A percentile compares a stretch with the other conserved stretches of the same genome.
Conservation (phyloP, 2,329 filamentous ascomycete genomes). For the Torrubiella hemipterigena region DNA sequence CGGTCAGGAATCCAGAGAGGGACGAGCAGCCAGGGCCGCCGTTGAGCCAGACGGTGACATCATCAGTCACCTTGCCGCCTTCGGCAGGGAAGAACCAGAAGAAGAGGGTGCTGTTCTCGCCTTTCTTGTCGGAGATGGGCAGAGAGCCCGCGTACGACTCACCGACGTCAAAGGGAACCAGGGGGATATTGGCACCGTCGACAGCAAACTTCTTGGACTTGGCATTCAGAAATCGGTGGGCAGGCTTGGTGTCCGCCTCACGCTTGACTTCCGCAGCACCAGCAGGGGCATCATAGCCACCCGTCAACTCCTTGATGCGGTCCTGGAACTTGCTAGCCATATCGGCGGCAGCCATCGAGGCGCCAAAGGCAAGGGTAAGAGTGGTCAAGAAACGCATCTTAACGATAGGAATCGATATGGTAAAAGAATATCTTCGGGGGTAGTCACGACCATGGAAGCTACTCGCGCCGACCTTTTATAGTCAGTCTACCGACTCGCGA, state of each 20-base stretch:
- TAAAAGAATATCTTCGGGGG: no score
- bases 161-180: conserved; percentile 56
- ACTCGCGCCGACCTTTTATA: no score
- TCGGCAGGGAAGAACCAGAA: conserved; percentile 57
- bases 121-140: conserved; percentile 37
- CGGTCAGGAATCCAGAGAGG: conserved; percentile 57
- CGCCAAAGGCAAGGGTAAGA: no score
- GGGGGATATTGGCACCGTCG: conserved; percentile 52
- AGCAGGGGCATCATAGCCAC: no score
- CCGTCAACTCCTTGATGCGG: no score
- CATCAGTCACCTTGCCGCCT: conserved; percentile 36
- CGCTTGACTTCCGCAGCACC: background rate
- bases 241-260: background rate
- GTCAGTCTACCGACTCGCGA: no score
- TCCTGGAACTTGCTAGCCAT: no score
- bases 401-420: no score
- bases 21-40: conserved; percentile 47
- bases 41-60: conserved; percentile 52
- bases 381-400: no score
- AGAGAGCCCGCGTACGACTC: conserved; percentile 54
- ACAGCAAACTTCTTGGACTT: conserved; percentile 38
- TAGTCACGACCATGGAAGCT: no score
- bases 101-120: conserved; percentile 42
- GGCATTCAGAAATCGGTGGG: no score
- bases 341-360: no score